Base-by-base conservation (phyloP, 208 protist genomes). In the Lotmaria passim region DNA sequence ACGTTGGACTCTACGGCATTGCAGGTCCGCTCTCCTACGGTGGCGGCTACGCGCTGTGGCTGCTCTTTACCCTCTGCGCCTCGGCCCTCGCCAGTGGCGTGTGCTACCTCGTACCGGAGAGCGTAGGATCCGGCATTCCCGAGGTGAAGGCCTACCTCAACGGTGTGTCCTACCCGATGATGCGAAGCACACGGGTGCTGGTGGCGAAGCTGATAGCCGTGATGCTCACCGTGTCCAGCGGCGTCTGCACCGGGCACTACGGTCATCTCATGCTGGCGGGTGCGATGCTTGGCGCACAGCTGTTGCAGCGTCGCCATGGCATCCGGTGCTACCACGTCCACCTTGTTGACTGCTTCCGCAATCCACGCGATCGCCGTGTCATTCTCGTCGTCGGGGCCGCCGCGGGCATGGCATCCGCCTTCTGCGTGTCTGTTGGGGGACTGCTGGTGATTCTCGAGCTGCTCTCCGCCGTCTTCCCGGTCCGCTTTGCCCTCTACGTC, bases 321-420 rank as follows among this genome's bases (percentile, higher is more conserved):
- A n/a, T 88, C 50, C 79, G 73, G 26, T 85, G 70, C 48, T 60
- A 88, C 39, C 57, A 76, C 57, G 60, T 89, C 30, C 75, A 81
- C 58, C 77, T 89, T 55, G 76, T 89, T 21, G 73, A 85, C 57
- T 83, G 70, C 69, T 89, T 89, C 57, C 70, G 83, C 41, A 89
- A 85, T 67, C 83, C 83, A 31, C 75, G 80, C 44, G 83, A 89
- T 59, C 66, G 62, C 33, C 75, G 79, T 30, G 74, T 78, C 41
- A 76, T 89, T 60, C 36, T 82, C 4, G 63, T 85, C n/a, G 77
- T 89, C 58, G 79, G 79, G 4, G 68, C 74, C 6, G 83, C 83
- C n/a, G 77, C 80, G 14, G 83, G 83, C 12, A 58, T 86, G 38
- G 83, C 83, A 5, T 72, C 83, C 23, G 69, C 79, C 2, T 85